Evolutionary conservation across 306 rosid genomes (phyloP).

Genomic region (Lathyrus sativus): DNA sequence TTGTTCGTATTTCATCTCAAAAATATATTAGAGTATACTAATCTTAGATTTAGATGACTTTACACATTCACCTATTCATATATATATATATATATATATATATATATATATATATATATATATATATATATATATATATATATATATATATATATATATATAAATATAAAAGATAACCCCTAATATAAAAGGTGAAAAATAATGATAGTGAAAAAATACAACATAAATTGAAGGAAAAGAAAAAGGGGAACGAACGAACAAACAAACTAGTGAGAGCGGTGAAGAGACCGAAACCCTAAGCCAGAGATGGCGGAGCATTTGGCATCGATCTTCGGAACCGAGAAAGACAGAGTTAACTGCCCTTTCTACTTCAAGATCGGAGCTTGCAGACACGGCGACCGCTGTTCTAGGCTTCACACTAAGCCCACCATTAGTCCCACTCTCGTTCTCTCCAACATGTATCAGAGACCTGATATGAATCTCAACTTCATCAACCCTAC

Average conservation of each 20-base stretch:
- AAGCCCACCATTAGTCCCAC: conserved; percentile 98
- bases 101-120: no score
- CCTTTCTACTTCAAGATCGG: conserved; percentile 99
- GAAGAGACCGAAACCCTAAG: conserved; percentile 23
- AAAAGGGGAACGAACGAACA: neutral
- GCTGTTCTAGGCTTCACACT: conserved; percentile 94
- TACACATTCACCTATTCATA: no score
- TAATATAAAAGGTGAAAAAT: conserved; percentile 17
- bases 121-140: neutral
- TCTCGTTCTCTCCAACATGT: conserved; percentile 92
- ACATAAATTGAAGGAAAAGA: neutral
- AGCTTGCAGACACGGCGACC: conserved; percentile 97
- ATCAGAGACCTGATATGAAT: conserved; percentile 74
- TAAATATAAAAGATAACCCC: neutral
- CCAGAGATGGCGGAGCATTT: conserved; percentile 84
- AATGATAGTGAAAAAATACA: neutral
- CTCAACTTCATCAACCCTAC: conserved; percentile 34
- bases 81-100: no score
- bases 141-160: neutral
- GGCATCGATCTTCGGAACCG: conserved; percentile 97
- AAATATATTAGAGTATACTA: no score
- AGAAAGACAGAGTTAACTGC: conserved; percentile 94
- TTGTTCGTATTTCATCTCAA: no score
- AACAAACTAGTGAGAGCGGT: neutral
- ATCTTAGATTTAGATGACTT: no score